Percentiles rank a stretch among this genome's conserved stretches.
Conservation (phyloP, 768 basidiomycete species). For the Lactarius deliciosus region DNA sequence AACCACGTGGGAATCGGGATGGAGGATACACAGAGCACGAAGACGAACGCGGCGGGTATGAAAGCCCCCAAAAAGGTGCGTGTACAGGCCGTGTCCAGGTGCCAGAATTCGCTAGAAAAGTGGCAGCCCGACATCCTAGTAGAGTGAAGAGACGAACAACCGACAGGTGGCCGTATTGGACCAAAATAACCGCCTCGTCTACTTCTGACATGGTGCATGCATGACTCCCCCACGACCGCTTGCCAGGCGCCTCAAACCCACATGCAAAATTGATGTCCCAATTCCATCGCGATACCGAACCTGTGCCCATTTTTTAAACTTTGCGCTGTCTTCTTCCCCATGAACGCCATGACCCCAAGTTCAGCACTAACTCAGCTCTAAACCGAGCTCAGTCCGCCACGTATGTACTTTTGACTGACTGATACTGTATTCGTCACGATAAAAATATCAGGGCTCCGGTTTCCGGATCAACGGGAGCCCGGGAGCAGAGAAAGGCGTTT, state of each 20-base stretch:
- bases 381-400: background rate
- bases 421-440: background rate
- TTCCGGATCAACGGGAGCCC: background rate
- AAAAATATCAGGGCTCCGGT: background rate
- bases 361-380: background rate
- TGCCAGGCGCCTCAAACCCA: background rate
- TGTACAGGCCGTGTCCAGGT: constrained; percentile 49
- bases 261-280: background rate
- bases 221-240: background rate
- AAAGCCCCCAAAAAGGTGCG: constrained; percentile 54
- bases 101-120: constrained; percentile 20
- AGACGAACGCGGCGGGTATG: constrained; percentile 48
- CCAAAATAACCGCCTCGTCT: background rate
- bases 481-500: background rate
- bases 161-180: background rate
- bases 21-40: constrained; percentile 41
- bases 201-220: background rate
- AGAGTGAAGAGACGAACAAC: background rate
- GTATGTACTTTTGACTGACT: background rate
- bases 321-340: background rate
- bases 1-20: constrained; percentile 29
- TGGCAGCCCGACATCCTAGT: constrained; percentile 19
- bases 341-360: background rate
- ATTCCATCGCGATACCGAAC: background rate
- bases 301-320: background rate